Evolutionary conservation across 148 eudicot species (phyloP), one percentile per base, ranked within the genome.

Genomic region (Oxyria digyna): DNA sequence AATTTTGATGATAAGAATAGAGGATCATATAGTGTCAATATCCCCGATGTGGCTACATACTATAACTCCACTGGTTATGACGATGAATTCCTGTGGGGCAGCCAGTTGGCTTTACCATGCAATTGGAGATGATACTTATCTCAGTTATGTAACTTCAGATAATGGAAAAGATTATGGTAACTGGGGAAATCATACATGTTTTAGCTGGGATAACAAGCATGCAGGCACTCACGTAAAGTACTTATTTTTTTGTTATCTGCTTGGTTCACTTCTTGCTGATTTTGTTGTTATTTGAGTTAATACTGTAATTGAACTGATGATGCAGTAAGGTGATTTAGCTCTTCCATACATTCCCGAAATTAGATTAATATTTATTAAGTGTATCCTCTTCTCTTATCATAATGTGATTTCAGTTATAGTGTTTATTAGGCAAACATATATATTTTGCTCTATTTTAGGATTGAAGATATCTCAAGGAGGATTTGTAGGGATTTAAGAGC

Each of bases 101-200:
- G 91, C 98, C 55, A 80, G 88, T 71, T 93, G 96, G 98, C 90
- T 93, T 35, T 93, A 85, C 76, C 96, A 87, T 81, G 98, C 96
- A 23, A 93, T 91, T 9, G 82, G 84, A 33, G 85, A 93, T 41
- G 24, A 76, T 45, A 42, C 82, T 3, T 93, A 87, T 63, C 50
- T 89, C 49, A 82, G 85, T 17, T 89, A 80, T 50, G 90, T 80
- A 46, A 87, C 87, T 12, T 84, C 77, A 6, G 31, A 86, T 20
- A 79, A 93, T 78, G 98, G 88, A 13, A 75, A 87, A n/a, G 78
- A 65, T 3, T 90, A 77, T 64, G 96, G 84, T 24, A 68, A 85
- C 26, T 90, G 80, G 68, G 96, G 96, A 63, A 82, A 71, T 72
- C 95, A 95, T 6, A 83, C 86, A 10, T 93, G 98, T 96, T 93